Evolutionary conservation across 805 yeast genomes (phyloP).

Genomic region (Sungouiozyma ichnusensis): DNA sequence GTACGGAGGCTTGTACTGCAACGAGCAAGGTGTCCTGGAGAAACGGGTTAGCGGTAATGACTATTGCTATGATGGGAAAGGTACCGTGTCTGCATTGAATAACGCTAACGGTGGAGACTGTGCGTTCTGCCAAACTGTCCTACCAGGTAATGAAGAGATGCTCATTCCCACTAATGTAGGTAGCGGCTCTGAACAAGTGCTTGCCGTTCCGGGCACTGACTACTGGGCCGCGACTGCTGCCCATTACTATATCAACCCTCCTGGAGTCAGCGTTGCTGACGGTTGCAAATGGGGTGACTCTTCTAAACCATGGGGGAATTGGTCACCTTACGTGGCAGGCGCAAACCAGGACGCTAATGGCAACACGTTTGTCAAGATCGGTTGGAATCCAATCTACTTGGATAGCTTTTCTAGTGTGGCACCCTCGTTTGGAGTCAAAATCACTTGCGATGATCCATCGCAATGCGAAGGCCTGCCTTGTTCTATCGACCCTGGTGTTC

Average conservation of each 20-base stretch:
- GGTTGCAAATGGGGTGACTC: constrained; percentile 81
- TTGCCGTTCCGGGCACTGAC: constrained; percentile 78
- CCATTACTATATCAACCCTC: constrained; percentile 75
- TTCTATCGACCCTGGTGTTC: constrained; percentile 62
- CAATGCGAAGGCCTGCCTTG: constrained; percentile 73
- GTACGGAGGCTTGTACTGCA: constrained; percentile 77
- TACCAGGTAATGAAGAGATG: constrained; percentile 94
- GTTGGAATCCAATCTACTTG: constrained; percentile 82
- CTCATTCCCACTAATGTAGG: constrained; percentile 66
- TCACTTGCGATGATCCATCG: constrained; percentile 60
- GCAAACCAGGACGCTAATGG: constrained; percentile 66
- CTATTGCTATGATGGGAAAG: constrained; percentile 71
- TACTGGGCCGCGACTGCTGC: constrained; percentile 85
- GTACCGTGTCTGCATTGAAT: constrained; percentile 57
- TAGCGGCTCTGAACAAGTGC: constrained; percentile 35
- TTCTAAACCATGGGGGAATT: constrained; percentile 65
- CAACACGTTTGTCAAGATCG: constrained; percentile 71
- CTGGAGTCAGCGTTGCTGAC: constrained; percentile 65
- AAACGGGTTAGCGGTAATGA: constrained; percentile 47
- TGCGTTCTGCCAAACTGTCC: constrained; percentile 85
- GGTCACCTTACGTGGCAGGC: constrained; percentile 93
- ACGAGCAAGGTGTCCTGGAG: constrained; percentile 54
- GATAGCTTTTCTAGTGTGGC: constrained; percentile 45
- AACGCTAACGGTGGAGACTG: constrained; percentile 46
- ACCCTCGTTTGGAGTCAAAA: constrained; percentile 63